Evolutionary conservation across 1,284 basidiomycete genomes (phyloP), one percentile per base, ranked within the genome.

Genomic region (Thecaphora frezii): DNA sequence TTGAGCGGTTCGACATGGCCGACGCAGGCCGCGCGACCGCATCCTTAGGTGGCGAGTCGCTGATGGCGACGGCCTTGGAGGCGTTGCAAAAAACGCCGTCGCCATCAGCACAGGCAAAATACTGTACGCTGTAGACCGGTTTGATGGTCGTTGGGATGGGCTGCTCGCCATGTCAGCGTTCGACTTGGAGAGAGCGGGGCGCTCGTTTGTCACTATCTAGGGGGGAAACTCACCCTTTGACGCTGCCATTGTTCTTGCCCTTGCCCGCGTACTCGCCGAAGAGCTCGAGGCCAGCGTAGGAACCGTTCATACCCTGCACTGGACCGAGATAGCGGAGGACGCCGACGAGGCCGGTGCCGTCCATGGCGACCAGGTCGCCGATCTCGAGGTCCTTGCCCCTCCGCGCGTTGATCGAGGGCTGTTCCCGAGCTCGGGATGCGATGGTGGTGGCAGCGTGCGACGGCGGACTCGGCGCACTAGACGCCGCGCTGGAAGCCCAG

Each of bases 231-330:
- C 76, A 94, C 92, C 90, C 90, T 64, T 84, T 85, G 3, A 96
- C 92, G 42, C 86, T 86, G 21, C 94, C 94, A 74, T 97, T 87
- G 74, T 98, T 98, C 82, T 97, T 97, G 2, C 94, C 94, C 77
- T 89, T 89, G n/a, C 94, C 93, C 16, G 54, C 54, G 28, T 70
- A 71, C 18, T 66, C 66, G 19, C 73, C 74, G 3, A 69, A 66
- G 4, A 78, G 66, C 52, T 78, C 76, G 44, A 78, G 60, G 23
- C 76, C 76, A 0, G 76, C 76, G 48, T 66, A 78, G 50, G 58
- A 55, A 28, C 73, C 76, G 14, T 63, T 48, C 41, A 66, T 68
- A 59, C 66, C 66, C 2, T 70, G 46, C 13, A 78, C 73, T 0
- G 69, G 58, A 2, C 76, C 76, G 39, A 77, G 61, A 48, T 74